A percentile compares a stretch with the other conserved stretches of the same genome.
Conservation (phyloP, 768 basidiomycete species). For the Mycena floridula region DNA sequence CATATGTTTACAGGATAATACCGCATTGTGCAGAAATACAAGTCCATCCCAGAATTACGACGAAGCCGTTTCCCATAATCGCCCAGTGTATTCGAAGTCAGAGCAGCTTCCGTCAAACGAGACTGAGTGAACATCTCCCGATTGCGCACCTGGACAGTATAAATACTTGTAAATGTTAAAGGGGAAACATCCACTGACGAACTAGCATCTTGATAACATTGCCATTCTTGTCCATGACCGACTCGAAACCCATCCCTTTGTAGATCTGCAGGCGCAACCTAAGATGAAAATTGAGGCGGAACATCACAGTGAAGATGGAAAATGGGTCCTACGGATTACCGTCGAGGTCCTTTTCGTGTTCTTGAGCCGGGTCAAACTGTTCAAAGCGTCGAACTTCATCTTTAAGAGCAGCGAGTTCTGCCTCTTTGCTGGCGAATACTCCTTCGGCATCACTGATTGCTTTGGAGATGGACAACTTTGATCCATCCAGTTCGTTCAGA, state of each 20-base stretch:
- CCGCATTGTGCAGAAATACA: too few relatives aligned
- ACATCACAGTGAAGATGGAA: not conserved
- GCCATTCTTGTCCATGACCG: constrained; percentile 49
- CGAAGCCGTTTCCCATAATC: constrained; percentile 39
- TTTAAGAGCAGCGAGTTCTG: constrained; percentile 61
- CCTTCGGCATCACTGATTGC: constrained; percentile 70
- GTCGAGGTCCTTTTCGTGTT: constrained; percentile 66
- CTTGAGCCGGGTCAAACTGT: constrained; percentile 63
- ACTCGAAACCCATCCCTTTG: constrained; percentile 68
- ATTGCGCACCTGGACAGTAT: constrained; percentile 36
- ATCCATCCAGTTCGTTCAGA: constrained; percentile 60
- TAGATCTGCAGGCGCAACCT: constrained; percentile 67
- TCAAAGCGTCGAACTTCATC: constrained; percentile 58
- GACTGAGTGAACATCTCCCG: constrained; percentile 39
- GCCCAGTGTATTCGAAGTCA: constrained; percentile 30
- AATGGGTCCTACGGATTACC: constrained; percentile 50
- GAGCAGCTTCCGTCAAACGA: constrained; percentile 28
- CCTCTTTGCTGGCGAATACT: constrained; percentile 58
- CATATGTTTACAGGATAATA: too few relatives aligned
- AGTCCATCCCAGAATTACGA: constrained; percentile 30
- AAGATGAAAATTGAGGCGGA: constrained; percentile 4
- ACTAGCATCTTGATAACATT: constrained; percentile 57
- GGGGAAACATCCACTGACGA: constrained; percentile 40
- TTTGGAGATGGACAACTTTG: constrained; percentile 61
- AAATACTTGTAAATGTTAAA: not conserved